Evolutionary conservation across 495 filamentous ascomycete genomes (phyloP).

Genomic region (Penicillium roqueforti): DNA sequence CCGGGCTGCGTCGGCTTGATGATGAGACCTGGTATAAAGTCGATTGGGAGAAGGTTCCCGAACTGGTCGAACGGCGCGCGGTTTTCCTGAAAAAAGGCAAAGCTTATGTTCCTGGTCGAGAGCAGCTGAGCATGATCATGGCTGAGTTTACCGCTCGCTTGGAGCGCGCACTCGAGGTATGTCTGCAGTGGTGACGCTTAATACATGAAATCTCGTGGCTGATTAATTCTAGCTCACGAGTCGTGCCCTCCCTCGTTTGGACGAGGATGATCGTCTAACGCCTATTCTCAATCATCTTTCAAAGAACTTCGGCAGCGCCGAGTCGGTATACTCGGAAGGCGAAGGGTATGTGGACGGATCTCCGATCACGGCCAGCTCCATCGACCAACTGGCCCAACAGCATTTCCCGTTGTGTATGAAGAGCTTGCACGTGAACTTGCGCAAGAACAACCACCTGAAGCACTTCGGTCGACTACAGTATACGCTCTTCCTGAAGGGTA

Average conservation of each 20-base stretch:
- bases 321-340: constrained; percentile 65
- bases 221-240: constrained; percentile 61
- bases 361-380: constrained; percentile 70
- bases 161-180: constrained; percentile 76
- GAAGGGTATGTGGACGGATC: constrained; percentile 58
- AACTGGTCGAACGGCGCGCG: constrained; percentile 74
- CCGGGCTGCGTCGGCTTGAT: constrained; percentile 53
- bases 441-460: constrained; percentile 82
- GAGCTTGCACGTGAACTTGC: constrained; percentile 76
- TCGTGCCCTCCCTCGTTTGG: constrained; percentile 82
- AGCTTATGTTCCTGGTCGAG: constrained; percentile 84
- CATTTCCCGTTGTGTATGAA: constrained; percentile 96
- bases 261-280: constrained; percentile 93
- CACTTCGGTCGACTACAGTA: constrained; percentile 95
- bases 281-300: constrained; percentile 91
- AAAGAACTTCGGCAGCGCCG: constrained; percentile 87
- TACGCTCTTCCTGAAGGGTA: constrained; percentile 94
- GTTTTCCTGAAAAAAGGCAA: constrained; percentile 77
- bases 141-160: constrained; percentile 75
- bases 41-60: constrained; percentile 88
- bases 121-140: constrained; percentile 83
- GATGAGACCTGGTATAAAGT: constrained; percentile 93
- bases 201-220: neutral
- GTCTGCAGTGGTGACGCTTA: constrained; percentile 11
- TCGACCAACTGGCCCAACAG: constrained; percentile 77